A percentile compares a stretch with the other conserved stretches of the same genome.
phyloP scores from a whole-genome alignment of 768 basidiomycete genomes.

The Leccinum disarticulatum region DNA sequence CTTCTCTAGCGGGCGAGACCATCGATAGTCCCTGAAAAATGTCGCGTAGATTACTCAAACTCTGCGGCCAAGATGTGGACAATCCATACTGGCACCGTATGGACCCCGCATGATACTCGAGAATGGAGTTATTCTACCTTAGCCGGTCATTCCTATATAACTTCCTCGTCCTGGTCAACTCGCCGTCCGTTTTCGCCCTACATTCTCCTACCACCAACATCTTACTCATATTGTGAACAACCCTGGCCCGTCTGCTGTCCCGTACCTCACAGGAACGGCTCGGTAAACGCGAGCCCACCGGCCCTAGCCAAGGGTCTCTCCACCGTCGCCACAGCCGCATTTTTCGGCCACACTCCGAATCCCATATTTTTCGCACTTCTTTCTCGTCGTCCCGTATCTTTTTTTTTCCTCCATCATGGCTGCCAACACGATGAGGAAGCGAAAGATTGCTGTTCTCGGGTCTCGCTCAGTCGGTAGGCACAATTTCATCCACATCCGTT shows the following conservation, averaged over 20 bases:
- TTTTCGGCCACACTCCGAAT: conserved; percentile 17
- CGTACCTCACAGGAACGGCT: conserved; percentile 26
- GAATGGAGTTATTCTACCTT: conserved; percentile 7
- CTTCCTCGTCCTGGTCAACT: conserved; percentile 7
- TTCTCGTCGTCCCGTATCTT: conserved; percentile 7
- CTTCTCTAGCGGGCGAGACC: conserved; percentile 17
- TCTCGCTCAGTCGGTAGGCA: conserved; percentile 83
- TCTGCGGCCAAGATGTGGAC: conserved; percentile 15
- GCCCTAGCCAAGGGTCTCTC: conserved; percentile 1
- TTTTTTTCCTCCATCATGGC: conserved; percentile 24
- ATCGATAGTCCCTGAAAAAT: conserved; percentile 23
- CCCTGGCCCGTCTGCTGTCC: conserved; percentile 18
- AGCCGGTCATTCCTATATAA: conserved; percentile 21
- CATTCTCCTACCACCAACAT: conserved; percentile 1
- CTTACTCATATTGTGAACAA: conserved; percentile 2
- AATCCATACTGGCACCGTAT: conserved; percentile 23
- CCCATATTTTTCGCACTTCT: conserved; percentile 15
- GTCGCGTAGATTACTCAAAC: conserved; percentile 17
- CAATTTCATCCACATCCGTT: neutral
- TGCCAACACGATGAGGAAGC: conserved; percentile 58
- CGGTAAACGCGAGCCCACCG: conserved; percentile 28
- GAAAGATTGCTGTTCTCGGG: conserved; percentile 87
- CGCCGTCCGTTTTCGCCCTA: neutral
- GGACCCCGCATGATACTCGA: conserved; percentile 31
- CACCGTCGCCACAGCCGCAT: conserved; percentile 24